Evolutionary conservation across 2,329 filamentous ascomycete genomes (phyloP), one percentile per base, ranked within the genome.

Genomic region (Fusarium vanettenii): DNA sequence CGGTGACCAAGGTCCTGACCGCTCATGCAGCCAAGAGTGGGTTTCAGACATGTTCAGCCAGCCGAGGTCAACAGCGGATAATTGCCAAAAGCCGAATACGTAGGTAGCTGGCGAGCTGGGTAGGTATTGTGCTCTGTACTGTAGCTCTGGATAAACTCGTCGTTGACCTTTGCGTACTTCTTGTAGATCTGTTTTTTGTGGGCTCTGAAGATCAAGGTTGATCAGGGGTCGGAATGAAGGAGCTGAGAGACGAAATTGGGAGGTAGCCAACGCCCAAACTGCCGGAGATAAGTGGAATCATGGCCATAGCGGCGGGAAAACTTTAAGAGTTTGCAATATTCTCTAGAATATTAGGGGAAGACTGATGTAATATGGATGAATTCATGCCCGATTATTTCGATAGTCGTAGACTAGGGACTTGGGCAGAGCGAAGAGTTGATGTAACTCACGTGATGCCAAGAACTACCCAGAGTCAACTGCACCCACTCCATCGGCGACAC

Each of bases 1-100:
- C 41, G 45, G 55, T 60, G 66, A 56, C 67, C 52, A 71, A 39
- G 33, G 52, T 66, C 52, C 69, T 69, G 65, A 73, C 66, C 61
- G 73, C 73, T 62, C 43, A 66, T 70, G 70, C 60, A 66, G 72
- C 73, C 72, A 75, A 73, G 72, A 25, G 50, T 56, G 41, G 56
- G 52, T 64, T 65, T 66, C 33, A 64, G 71, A 65, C 60, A 57
- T 62, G 29, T 56, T 39, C 61, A 66, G 48, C 65, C 59, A 45
- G 41, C 41, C 41, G 70, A 73, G 56, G 56, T n/a, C 18, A 59
- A 20, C 33, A 25, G 33, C 31, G 56, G 48, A 31, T 43, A 41
- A 31, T 39, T 43, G 25, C n/a, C 5, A 16, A 37, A 57, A 29
- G 14, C 35, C 14, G n/a, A 55, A 57, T 27, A 57, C 55, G 33